Conservation (phyloP, 1,139 yeast genomes). For the Suhomyces atakaporum region DNA sequence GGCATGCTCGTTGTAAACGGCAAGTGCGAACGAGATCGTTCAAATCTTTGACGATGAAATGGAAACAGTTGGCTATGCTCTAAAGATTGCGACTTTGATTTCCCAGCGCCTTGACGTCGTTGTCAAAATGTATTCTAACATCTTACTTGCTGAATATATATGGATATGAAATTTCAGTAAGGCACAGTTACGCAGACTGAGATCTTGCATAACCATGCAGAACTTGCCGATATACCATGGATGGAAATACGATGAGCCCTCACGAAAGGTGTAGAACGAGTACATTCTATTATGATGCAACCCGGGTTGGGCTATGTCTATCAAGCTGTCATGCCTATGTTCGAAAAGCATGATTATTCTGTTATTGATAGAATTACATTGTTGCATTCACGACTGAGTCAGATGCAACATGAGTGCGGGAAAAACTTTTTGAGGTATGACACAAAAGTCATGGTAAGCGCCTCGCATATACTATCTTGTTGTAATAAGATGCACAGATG, state of each 20-base stretch:
- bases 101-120: no score
- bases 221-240: not conserved
- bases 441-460: not conserved
- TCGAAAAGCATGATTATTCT: not conserved
- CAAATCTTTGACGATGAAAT: no score
- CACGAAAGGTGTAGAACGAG: no score
- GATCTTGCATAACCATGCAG: not conserved
- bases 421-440: not conserved
- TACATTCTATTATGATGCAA: no score
- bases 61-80: no score
- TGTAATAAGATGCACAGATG: not conserved
- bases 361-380: not conserved
- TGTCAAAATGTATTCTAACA: no score
- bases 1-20: not conserved
- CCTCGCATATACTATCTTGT: conserved; percentile 1
- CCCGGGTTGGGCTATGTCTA: no score
- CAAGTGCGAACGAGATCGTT: not conserved
- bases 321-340: no score
- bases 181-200: not conserved
- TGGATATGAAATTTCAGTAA: no score
- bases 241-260: no score
- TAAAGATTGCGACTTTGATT: no score
- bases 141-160: no score
- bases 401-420: not conserved
- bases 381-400: not conserved